A percentile compares a stretch with the other conserved stretches of the same genome.
Evolutionary conservation across 345 rosid species (phyloP).

Genomic region (Mangifera indica): DNA sequence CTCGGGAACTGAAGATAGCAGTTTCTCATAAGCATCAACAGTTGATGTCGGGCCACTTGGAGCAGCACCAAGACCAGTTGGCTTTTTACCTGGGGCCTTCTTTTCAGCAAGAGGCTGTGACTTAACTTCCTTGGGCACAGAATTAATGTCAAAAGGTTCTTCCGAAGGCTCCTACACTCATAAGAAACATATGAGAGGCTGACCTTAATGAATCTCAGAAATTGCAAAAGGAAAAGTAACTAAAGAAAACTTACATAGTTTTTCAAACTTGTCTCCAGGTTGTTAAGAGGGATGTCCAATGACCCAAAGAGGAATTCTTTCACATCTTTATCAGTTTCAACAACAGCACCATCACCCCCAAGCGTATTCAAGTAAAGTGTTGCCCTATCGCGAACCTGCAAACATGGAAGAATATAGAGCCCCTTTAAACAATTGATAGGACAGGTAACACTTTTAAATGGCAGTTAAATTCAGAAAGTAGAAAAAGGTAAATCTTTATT

Average conservation of each 20-base stretch:
- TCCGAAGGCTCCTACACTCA: conserved; percentile 75
- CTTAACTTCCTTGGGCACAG: conserved; percentile 87
- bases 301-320: conserved; percentile 81
- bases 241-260: conserved; percentile 62
- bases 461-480: no score
- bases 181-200: conserved; percentile 26
- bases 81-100: conserved; percentile 90
- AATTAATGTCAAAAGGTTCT: conserved; percentile 71
- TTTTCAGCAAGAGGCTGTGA: conserved; percentile 86
- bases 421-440: not conserved
- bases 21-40: conserved; percentile 75
- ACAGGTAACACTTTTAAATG: not conserved
- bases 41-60: conserved; percentile 62
- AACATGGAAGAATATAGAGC: conserved; percentile 1
- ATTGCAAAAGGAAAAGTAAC: conserved; percentile 8
- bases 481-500: no score
- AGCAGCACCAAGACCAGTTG: conserved; percentile 79
- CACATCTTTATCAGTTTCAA: conserved; percentile 58
- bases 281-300: conserved; percentile 75
- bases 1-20: conserved; percentile 80
- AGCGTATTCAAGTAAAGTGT: conserved; percentile 83
- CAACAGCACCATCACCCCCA: conserved; percentile 61
- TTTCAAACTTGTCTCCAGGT: conserved; percentile 88
- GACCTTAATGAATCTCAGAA: conserved; percentile 19
- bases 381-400: conserved; percentile 97